Evolutionary conservation across 179 eudicot genomes (phyloP).

Genomic region (Corrigiola litoralis): DNA sequence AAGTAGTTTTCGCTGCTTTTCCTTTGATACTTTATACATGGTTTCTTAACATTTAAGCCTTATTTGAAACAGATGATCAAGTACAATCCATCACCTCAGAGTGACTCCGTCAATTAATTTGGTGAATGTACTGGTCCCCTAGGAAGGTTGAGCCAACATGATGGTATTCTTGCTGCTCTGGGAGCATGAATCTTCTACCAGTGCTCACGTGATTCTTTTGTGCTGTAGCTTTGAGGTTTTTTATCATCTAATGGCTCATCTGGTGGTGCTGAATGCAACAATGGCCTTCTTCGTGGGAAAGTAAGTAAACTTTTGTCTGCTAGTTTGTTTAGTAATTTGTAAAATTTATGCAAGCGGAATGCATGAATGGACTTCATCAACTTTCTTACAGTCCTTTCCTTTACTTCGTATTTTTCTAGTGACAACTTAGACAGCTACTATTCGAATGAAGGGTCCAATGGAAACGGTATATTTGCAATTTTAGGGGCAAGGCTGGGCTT

Average conservation of each 20-base stretch:
- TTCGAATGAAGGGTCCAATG: no score
- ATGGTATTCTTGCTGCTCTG: conserved; percentile 11
- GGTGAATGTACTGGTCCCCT: background rate
- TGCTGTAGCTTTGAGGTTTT: conserved; percentile 19
- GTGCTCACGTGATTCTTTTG: conserved; percentile 18
- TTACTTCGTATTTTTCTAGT: no score
- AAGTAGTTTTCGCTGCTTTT: background rate
- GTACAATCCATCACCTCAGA: conserved; percentile 45
- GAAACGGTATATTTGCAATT: no score
- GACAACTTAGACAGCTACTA: no score
- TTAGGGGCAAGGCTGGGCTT: no score
- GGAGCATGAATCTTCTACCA: conserved; percentile 3
- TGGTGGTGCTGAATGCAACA: conserved; percentile 15
- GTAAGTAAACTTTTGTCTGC: conserved; percentile 8
- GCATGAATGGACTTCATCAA: no score
- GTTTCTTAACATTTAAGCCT: background rate
- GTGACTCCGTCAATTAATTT: conserved; percentile 19
- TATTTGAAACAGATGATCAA: conserved; percentile 54
- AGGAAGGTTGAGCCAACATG: background rate
- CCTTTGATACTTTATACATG: background rate
- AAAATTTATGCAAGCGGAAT: no score
- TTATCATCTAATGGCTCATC: conserved; percentile 32
- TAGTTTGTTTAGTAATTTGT: background rate
- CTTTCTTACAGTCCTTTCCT: no score
- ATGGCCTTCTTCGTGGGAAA: conserved; percentile 10